A percentile compares a stretch with the other conserved stretches of the same genome.
Conservation (phyloP, 164 flowering plant genomes). For the Liriodendron chinense region DNA sequence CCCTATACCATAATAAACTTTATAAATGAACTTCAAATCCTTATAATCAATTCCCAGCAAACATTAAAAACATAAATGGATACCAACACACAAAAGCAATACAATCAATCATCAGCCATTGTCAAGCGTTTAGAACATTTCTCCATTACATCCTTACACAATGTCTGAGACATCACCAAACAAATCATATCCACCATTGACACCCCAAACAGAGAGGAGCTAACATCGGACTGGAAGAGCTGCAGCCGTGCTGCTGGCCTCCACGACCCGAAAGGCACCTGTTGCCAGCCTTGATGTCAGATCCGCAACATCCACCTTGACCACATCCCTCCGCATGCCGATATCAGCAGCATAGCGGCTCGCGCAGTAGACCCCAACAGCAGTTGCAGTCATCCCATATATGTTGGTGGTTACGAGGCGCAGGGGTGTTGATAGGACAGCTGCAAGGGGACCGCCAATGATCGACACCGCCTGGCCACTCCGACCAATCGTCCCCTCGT, state of each 20-base stretch:
- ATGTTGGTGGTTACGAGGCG: slow-evolving; percentile 25
- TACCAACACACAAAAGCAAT: too few species aligned
- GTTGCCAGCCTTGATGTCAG: slow-evolving; percentile 24
- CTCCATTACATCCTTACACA: too few species aligned
- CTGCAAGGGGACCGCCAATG: slow-evolving; percentile 35
- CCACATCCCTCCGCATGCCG: slow-evolving; percentile 32
- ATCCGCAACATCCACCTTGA: slow-evolving; percentile 37
- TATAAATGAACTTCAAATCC: too few species aligned
- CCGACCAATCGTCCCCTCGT: slow-evolving; percentile 26
- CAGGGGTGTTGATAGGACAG: slow-evolving; percentile 28
- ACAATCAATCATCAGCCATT: too few species aligned
- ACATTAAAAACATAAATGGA: too few species aligned
- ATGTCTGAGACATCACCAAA: too few species aligned
- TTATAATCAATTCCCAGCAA: too few species aligned
- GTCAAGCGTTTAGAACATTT: too few species aligned
- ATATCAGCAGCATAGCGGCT: slow-evolving; percentile 40
- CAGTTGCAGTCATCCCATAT: slow-evolving; percentile 28
- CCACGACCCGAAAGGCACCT: slow-evolving; percentile 13
- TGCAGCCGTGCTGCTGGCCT: background rate
- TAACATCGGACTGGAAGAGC: slow-evolving; percentile 3
- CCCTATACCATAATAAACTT: too few species aligned
- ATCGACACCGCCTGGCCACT: slow-evolving; percentile 40
- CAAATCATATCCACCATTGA: too few species aligned
- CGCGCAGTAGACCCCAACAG: slow-evolving; percentile 29
- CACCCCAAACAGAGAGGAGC: background rate